These are phyloP conservation scores for Aspergillus puulaauensis DNA, from an alignment of 2,329 filamentous ascomycete species.

Conservation along the genomic window DNA sequence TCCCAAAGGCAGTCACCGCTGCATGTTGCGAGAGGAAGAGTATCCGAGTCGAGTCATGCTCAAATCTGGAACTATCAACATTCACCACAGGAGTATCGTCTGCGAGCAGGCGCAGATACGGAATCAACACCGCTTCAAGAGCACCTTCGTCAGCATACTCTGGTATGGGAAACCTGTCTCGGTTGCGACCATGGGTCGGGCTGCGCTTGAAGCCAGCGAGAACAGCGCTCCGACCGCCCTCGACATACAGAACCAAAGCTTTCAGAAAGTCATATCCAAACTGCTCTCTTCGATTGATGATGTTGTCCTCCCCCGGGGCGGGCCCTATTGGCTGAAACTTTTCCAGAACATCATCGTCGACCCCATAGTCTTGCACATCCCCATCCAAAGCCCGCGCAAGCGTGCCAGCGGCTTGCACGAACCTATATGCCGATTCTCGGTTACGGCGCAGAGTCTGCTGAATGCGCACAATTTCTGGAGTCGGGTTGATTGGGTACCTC, in stretches of 20 bases:
- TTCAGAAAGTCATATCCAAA: constrained; percentile 67
- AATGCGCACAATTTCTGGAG: constrained; percentile 50
- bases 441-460: constrained; percentile 58
- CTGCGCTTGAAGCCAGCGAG: constrained; percentile 57
- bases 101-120: constrained; percentile 58
- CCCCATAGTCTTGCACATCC: constrained; percentile 46
- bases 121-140: constrained; percentile 58
- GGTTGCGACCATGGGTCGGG: constrained; percentile 39
- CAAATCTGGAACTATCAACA: constrained; percentile 59
- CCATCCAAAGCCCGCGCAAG: constrained; percentile 58
- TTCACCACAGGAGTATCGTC: constrained; percentile 52
- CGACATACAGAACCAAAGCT: constrained; percentile 62
- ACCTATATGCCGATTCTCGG: constrained; percentile 57
- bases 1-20: constrained; percentile 58
- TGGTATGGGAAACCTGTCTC: constrained; percentile 53
- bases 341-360: constrained; percentile 38
- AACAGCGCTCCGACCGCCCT: constrained; percentile 56
- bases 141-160: constrained; percentile 51
- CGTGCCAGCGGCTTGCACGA: constrained; percentile 62
- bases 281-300: constrained; percentile 44
- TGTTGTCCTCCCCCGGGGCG: constrained; percentile 45
- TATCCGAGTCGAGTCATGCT: constrained; percentile 53
- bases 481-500: constrained; percentile 60
- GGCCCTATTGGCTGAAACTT: constrained; percentile 51
- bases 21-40: constrained; percentile 54